Evolutionary conservation across 2,329 filamentous ascomycete species (phyloP).

Genomic region (Chaetomium sp.): DNA sequence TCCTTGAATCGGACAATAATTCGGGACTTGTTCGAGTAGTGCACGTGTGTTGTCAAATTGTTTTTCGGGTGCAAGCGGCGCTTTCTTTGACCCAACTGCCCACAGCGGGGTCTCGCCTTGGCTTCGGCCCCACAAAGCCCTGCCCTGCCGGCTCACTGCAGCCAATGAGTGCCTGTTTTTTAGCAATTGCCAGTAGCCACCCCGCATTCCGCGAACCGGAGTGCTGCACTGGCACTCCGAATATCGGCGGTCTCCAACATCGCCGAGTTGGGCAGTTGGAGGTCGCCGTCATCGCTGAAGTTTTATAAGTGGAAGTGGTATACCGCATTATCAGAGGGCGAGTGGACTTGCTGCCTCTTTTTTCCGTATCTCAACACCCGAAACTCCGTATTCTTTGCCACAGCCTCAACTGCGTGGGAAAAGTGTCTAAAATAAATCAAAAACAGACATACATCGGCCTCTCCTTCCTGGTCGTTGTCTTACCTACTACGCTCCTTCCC

Average conservation of each 20-base stretch:
- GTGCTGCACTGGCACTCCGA: conserved; percentile 38
- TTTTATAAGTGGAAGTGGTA: conserved; percentile 24
- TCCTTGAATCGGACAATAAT: background rate
- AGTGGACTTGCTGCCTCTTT: conserved; percentile 6
- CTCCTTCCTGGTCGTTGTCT: background rate
- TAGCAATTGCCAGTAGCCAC: conserved; percentile 40
- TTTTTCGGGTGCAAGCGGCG: conserved; percentile 16
- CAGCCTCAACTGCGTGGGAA: conserved; percentile 8
- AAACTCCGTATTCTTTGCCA: conserved; percentile 11
- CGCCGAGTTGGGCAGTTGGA: conserved; percentile 21
- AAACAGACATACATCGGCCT: background rate
- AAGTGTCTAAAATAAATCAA: background rate
- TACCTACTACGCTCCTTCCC: background rate
- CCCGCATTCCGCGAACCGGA: conserved; percentile 45
- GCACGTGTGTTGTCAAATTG: conserved; percentile 7
- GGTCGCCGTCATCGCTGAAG: background rate
- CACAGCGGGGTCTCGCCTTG: conserved; percentile 20
- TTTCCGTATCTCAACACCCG: conserved; percentile 1
- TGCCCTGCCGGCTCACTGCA: conserved; percentile 4
- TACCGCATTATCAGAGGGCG: conserved; percentile 4
- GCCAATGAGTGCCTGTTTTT: conserved; percentile 38
- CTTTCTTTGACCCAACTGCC: conserved; percentile 7
- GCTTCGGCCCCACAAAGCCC: conserved; percentile 13
- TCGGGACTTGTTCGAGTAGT: background rate
- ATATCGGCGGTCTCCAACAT: conserved; percentile 37